Evolutionary conservation across 1,284 basidiomycete genomes (phyloP), one percentile per base, ranked within the genome.

Genomic region (Ceratobasidium theobromae): DNA sequence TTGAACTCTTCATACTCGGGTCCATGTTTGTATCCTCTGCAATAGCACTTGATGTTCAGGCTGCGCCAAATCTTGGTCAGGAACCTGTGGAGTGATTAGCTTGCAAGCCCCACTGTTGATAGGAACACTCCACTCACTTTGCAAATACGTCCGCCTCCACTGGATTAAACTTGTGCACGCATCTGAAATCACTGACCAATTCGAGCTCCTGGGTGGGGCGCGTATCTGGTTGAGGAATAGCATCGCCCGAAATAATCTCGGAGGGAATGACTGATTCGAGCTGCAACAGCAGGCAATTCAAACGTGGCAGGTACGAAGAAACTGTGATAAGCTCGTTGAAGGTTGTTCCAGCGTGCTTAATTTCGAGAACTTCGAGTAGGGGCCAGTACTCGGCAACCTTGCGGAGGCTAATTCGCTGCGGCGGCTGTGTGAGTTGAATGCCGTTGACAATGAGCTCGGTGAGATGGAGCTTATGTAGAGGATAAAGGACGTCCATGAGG

Each of bases 1-100:
- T 45, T 45, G 43, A 45, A 45, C 43, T 45, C 43, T 45, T 45
- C 43, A 45, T 45, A 45, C 43, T 45, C 43, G 9, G 43, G 43
- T 45, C 43, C 43, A 21, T 45, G 43, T 8, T 45, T 45, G 18
- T 45, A 45, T 21, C 43, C 43, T 45, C 43, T 11, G 18, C 43
- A 45, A 45, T 45, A 45, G 18, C 43, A 45, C 43, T 45, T 45
- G 43, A 45, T 45, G 43, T 45, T 45, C 18, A 45, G 9, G 43
- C 11, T 27, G 11, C 48, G 48, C 48, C 28, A 51, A 21, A 51
- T 51, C 27, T 25, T 27, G 28, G 48, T 51, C 21, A 30, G 28
- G 28, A 51, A 51, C 28, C 48, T 45, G 18, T 14, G 5, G 43
- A 11, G 9, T 6, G 8, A 21, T 11, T 45, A 8, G 18, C 6